Evolutionary conservation across 345 rosid genomes (phyloP).

Genomic region (Eucalyptus erythrocorys): DNA sequence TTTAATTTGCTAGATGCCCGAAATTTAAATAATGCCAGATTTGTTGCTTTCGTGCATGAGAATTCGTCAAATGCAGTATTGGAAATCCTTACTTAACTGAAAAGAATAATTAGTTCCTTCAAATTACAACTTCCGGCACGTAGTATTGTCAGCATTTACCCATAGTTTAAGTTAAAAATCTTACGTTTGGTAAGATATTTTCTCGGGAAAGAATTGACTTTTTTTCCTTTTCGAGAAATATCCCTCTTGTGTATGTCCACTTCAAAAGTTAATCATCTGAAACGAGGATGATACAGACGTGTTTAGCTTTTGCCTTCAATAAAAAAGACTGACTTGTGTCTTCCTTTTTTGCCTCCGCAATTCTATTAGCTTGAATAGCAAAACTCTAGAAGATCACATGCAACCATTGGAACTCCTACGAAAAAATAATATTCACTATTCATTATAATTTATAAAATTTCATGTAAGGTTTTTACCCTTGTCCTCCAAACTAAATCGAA

Average conservation of each 20-base stretch:
- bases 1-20: background rate
- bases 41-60: background rate
- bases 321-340: background rate
- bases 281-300: background rate
- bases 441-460: background rate
- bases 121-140: background rate
- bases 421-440: background rate
- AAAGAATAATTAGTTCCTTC: background rate
- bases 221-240: background rate
- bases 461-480: background rate
- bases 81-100: background rate
- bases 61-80: background rate
- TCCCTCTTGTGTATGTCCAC: background rate
- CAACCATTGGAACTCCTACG: background rate
- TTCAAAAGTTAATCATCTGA: background rate
- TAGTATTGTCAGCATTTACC: background rate
- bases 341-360: background rate
- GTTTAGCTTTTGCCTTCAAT: background rate
- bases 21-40: background rate
- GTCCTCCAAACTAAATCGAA: background rate
- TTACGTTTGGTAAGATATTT: background rate
- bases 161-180: background rate
- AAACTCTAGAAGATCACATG: background rate
- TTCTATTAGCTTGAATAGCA: background rate
- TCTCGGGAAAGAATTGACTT: background rate